Conservation (phyloP, 257 asterid species). For the Lithospermum erythrorhizon region DNA sequence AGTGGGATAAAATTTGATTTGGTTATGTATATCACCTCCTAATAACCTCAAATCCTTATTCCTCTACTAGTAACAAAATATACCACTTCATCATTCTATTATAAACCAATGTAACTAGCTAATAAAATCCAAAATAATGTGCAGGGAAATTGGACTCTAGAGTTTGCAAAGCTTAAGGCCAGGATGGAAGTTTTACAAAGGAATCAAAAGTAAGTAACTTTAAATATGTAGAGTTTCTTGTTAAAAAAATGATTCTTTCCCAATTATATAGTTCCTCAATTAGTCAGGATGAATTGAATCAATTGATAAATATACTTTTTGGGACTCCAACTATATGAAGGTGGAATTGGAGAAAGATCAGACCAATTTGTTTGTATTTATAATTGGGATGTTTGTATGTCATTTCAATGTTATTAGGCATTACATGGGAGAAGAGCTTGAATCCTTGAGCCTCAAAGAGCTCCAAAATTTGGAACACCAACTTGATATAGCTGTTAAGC, state of each 20-base stretch:
- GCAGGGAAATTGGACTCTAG: slow-evolving; percentile 69
- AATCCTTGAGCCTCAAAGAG: slow-evolving; percentile 48
- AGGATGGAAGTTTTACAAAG: slow-evolving; percentile 66
- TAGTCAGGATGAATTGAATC: too few relatives aligned
- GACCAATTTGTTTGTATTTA: too few relatives aligned
- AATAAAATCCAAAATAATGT: neutral
- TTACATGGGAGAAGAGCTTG: slow-evolving; percentile 69
- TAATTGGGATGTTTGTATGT: too few relatives aligned
- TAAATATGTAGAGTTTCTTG: neutral
- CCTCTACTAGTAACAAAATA: neutral
- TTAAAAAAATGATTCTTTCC: too few relatives aligned
- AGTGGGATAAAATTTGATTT: too few relatives aligned
- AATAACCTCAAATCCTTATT: too few relatives aligned
- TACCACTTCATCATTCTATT: neutral
- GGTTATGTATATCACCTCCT: neutral
- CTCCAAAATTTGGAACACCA: slow-evolving; percentile 79
- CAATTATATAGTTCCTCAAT: too few relatives aligned
- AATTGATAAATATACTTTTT: too few relatives aligned
- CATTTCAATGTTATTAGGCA: slow-evolving; percentile 29
- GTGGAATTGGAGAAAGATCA: too few relatives aligned
- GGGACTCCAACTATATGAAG: too few relatives aligned
- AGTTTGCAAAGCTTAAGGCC: slow-evolving; percentile 79
- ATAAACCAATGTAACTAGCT: neutral
- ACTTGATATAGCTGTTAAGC: slow-evolving; percentile 64
- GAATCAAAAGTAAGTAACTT: slow-evolving; percentile 62